Evolutionary conservation across 2,329 filamentous ascomycete genomes (phyloP).

Genomic region (Verticillium albo-atrum): DNA sequence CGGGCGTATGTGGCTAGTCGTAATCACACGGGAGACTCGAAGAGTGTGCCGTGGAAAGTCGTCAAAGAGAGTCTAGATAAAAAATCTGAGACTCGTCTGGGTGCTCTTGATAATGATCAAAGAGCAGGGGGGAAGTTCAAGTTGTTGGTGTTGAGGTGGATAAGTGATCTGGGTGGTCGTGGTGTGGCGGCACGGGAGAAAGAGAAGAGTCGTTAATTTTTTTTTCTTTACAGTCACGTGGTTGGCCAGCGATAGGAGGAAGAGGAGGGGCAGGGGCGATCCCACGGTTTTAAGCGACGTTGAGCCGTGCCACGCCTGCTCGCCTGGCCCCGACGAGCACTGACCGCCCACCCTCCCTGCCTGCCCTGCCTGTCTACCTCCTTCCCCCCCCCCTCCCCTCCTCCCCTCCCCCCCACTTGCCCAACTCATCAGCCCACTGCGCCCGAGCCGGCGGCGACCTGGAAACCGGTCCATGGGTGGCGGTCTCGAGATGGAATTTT

Average conservation of each 20-base stretch:
- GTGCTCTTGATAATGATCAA: slow-evolving; percentile 2
- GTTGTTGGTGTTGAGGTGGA: slow-evolving; percentile 1
- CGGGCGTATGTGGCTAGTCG: not conserved
- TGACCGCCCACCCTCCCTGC: not conserved
- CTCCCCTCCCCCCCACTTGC: not conserved
- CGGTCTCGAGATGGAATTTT: not conserved
- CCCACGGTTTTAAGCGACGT: not conserved
- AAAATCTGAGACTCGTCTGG: not conserved
- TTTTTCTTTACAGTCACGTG: not conserved
- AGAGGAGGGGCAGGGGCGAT: not conserved
- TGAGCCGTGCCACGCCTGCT: not conserved
- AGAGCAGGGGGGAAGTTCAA: not conserved
- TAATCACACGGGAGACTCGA: not conserved
- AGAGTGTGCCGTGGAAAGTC: not conserved
- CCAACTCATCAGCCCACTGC: not conserved
- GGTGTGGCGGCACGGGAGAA: not conserved
- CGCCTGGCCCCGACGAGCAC: not conserved
- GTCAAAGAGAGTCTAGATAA: not conserved
- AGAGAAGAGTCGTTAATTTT: slow-evolving; percentile 1
- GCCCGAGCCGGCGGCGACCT: not conserved
- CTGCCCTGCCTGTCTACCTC: not conserved
- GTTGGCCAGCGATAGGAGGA: not conserved
- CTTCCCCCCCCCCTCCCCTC: too few species aligned
- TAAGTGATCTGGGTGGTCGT: not conserved
- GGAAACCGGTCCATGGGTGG: not conserved